A percentile compares a stretch with the other conserved stretches of the same genome.
Conservation (phyloP, 306 rosid genomes). For the Leucaena leucocephala region DNA sequence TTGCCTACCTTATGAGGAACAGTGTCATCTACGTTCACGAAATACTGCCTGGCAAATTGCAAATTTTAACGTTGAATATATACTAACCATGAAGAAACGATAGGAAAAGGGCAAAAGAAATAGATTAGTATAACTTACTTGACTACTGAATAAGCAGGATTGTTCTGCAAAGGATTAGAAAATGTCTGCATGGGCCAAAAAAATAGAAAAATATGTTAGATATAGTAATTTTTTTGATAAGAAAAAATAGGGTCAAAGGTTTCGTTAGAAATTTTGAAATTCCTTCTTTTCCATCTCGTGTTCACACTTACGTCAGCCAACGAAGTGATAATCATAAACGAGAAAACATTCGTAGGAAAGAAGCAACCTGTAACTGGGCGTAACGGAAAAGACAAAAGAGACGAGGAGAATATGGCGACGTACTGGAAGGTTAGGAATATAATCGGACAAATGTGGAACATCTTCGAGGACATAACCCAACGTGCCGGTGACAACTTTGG, state of each 20-base stretch:
- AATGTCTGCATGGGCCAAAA: conserved; percentile 59
- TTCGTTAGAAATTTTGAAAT: background rate
- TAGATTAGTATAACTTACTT: conserved; percentile 52
- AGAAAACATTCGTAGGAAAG: background rate
- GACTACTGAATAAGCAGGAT: conserved; percentile 93
- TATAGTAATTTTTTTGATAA: no score
- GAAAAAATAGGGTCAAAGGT: background rate
- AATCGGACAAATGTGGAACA: conserved; percentile 85
- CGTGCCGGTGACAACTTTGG: conserved; percentile 54
- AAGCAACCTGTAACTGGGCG: background rate
- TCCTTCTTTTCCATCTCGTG: background rate
- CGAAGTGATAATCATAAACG: background rate
- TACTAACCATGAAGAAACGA: background rate
- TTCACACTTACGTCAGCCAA: background rate
- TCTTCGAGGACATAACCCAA: conserved; percentile 80
- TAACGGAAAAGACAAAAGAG: background rate
- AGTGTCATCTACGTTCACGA: conserved; percentile 83
- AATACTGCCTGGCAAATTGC: conserved; percentile 76
- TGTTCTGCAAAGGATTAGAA: conserved; percentile 84
- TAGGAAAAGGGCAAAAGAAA: background rate
- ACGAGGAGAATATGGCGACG: conserved; percentile 6
- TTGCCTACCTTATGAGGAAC: conserved; percentile 73
- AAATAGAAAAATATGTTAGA: background rate
- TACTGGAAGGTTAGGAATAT: conserved; percentile 73
- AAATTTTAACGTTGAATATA: conserved; percentile 14